A percentile compares a stretch with the other conserved stretches of the same genome.
phyloP scores from a whole-genome alignment of 768 basidiomycete species.

The Clavaria fumosa region DNA sequence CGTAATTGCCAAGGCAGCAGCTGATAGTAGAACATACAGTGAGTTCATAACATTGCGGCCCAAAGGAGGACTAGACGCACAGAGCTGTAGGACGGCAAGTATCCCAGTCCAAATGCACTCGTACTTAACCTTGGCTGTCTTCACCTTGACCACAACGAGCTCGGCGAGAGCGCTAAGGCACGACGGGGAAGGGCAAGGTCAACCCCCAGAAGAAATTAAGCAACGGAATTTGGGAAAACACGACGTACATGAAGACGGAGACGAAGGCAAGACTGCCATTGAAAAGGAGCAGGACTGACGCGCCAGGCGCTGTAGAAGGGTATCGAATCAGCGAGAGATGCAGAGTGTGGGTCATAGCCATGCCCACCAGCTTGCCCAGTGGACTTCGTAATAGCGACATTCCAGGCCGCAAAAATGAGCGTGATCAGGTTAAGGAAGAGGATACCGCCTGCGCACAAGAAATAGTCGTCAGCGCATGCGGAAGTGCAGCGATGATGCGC shows the following conservation, averaged over 20 bases:
- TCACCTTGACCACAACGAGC: slow-evolving; percentile 12
- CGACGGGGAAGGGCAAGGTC: neutral
- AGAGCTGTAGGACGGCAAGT: slow-evolving; percentile 33
- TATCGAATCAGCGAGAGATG: slow-evolving; percentile 1
- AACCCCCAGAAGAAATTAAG: neutral
- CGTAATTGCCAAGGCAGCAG: slow-evolving; percentile 32
- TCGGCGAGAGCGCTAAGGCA: neutral
- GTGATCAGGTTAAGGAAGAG: slow-evolving; percentile 37
- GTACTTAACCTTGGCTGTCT: slow-evolving; percentile 27
- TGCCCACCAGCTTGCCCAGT: slow-evolving; percentile 24
- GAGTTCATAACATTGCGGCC: neutral
- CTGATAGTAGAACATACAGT: slow-evolving; percentile 16
- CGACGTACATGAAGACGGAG: slow-evolving; percentile 22
- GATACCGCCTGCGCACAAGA: no score
- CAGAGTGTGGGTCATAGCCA: neutral
- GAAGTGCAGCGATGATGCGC: no score
- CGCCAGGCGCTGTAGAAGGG: slow-evolving; percentile 25
- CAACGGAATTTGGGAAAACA: neutral
- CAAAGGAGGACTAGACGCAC: slow-evolving; percentile 18
- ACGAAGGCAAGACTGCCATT: slow-evolving; percentile 26
- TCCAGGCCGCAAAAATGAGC: slow-evolving; percentile 45
- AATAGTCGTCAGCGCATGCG: no score
- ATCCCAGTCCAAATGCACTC: slow-evolving; percentile 44
- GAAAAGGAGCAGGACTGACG: slow-evolving; percentile 33
- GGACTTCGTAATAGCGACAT: slow-evolving; percentile 25